A percentile compares a stretch with the other conserved stretches of the same genome.
Conservation (phyloP, 768 basidiomycete species). For the Clavaria fumosa region DNA sequence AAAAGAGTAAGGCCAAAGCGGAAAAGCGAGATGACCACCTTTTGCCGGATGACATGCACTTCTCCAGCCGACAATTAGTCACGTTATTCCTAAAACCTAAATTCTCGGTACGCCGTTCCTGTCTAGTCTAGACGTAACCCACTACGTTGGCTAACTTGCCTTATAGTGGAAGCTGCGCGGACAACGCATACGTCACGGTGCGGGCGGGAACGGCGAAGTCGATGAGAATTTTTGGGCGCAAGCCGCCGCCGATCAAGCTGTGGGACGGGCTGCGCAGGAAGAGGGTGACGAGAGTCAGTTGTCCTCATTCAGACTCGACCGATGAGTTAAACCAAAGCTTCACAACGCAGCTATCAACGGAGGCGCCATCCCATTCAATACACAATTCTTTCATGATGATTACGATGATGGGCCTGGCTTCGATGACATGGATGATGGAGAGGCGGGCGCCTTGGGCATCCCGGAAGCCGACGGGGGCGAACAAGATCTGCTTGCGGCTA, state of each 20-base stretch:
- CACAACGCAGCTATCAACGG: constrained; percentile 24
- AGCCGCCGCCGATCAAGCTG: constrained; percentile 74
- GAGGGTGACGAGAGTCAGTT: constrained; percentile 48
- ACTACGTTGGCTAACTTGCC: constrained; percentile 5
- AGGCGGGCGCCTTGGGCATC: constrained; percentile 20
- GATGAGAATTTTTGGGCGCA: constrained; percentile 98
- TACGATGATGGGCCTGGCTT: constrained; percentile 64
- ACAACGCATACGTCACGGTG: constrained; percentile 38
- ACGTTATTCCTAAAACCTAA: constrained; percentile 93
- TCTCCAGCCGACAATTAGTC: constrained; percentile 78
- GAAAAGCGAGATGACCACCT: constrained; percentile 54
- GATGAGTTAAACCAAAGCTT: background rate
- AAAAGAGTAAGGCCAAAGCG: constrained; percentile 41
- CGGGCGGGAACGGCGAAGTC: constrained; percentile 69
- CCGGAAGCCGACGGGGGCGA: constrained; percentile 50
- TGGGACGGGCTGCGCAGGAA: constrained; percentile 33
- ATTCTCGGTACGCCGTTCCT: constrained; percentile 57
- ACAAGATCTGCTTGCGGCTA: constrained; percentile 76
- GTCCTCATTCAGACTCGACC: background rate
- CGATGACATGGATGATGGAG: constrained; percentile 40
- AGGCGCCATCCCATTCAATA: constrained; percentile 68
- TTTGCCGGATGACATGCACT: constrained; percentile 96
- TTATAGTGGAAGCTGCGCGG: constrained; percentile 81
- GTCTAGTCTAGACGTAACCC: background rate
- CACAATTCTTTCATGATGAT: constrained; percentile 94